Percentiles rank a stretch among this genome's conserved stretches.
These are phyloP conservation scores for Nannochloropsis limnetica DNA, from an alignment of 352 stramenopile genomes.

Conservation along the genomic window DNA sequence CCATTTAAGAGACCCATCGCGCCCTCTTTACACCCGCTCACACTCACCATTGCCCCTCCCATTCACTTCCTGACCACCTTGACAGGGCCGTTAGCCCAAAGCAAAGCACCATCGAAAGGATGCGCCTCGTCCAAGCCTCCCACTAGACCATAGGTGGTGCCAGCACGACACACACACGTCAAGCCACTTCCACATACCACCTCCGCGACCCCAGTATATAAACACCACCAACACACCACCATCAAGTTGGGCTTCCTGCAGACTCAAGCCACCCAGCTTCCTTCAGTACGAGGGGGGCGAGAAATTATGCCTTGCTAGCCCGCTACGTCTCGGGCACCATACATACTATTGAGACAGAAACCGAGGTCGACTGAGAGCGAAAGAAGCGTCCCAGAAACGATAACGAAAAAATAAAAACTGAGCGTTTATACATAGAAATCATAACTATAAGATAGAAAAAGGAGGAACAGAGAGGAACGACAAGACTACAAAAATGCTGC, in stretches of 20 bases:
- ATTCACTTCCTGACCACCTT: no score
- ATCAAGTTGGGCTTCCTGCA: not conserved
- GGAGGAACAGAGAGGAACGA: not conserved
- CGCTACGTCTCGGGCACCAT: not conserved
- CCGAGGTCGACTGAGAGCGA: not conserved
- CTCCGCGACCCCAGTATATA: not conserved
- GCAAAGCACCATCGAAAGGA: not conserved
- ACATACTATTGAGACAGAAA: not conserved
- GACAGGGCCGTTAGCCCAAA: no score
- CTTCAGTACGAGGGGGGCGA: not conserved
- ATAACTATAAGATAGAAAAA: not conserved
- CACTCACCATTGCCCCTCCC: no score
- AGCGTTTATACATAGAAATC: not conserved
- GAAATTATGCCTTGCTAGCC: not conserved
- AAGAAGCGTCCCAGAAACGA: not conserved
- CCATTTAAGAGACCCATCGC: no score
- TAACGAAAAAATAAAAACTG: not conserved
- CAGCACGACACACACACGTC: not conserved
- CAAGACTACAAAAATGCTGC: slow-evolving; percentile 13
- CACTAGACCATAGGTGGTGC: not conserved
- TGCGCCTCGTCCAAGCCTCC: not conserved
- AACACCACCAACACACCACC: not conserved
- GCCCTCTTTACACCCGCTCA: no score
- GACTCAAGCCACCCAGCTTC: not conserved
- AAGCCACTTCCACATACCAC: not conserved